Percentiles rank a stretch among this genome's conserved stretches.
These are phyloP conservation scores for Ophiocytium majus DNA, from an alignment of 352 stramenopile genomes.

Conservation along the genomic window DNA sequence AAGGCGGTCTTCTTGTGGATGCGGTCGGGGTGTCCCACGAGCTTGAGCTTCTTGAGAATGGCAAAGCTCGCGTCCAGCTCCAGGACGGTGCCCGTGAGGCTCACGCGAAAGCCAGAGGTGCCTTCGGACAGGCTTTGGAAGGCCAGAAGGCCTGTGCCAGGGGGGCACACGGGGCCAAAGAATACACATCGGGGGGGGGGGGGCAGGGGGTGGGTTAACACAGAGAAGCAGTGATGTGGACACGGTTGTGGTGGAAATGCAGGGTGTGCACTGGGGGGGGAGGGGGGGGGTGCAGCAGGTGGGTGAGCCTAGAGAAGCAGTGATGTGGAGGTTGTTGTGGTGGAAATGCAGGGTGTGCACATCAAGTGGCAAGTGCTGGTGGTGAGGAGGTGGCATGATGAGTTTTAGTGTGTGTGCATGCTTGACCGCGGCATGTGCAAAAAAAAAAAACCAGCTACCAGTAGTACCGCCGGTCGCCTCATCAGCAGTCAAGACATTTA, in stretches of 20 bases:
- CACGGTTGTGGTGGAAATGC: background rate
- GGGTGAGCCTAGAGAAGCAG: background rate
- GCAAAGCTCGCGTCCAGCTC: slow-evolving; percentile 95
- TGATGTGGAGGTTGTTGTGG: background rate
- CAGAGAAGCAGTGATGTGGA: background rate
- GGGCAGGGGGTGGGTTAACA: slow-evolving; percentile 16
- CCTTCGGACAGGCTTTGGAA: slow-evolving; percentile 77
- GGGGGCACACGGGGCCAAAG: slow-evolving; percentile 54
- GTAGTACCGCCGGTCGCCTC: too few species aligned
- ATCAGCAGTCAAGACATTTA: too few species aligned
- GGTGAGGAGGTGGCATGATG: too few species aligned
- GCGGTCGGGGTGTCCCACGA: slow-evolving; percentile 95
- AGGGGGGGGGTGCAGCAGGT: too few species aligned
- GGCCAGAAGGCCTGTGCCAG: slow-evolving; percentile 78
- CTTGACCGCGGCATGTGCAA: too few species aligned
- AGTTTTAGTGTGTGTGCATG: too few species aligned
- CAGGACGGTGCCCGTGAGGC: slow-evolving; percentile 91
- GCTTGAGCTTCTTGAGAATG: slow-evolving; percentile 99
- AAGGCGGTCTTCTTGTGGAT: slow-evolving; percentile 99
- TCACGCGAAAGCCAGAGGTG: slow-evolving; percentile 86
- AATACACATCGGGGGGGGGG: slow-evolving; percentile 37
- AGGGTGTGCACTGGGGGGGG: too few species aligned
- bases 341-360: too few species aligned
- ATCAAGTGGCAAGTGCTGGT: too few species aligned
- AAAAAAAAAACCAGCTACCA: too few species aligned